phyloP scores from a whole-genome alignment of 306 rosid genomes.

The Sicyos edulis region DNA sequence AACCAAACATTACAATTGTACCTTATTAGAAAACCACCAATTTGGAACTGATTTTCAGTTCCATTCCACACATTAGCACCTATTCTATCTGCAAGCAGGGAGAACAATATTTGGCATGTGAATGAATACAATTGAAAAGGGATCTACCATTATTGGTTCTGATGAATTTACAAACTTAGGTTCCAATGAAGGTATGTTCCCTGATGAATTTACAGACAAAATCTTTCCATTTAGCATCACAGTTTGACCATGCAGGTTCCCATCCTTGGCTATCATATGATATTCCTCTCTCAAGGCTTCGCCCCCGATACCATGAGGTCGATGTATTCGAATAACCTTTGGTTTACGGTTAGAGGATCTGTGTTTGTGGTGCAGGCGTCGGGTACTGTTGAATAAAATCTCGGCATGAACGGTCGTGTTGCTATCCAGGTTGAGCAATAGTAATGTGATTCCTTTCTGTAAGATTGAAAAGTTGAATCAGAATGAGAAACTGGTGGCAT shows the following conservation, averaged over 20 bases:
- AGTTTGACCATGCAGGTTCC: constrained; percentile 70
- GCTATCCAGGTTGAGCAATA: constrained; percentile 61
- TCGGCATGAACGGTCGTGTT: constrained; percentile 36
- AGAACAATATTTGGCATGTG: constrained; percentile 56
- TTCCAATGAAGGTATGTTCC: constrained; percentile 63
- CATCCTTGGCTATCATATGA: constrained; percentile 59
- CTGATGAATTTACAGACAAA: constrained; percentile 49
- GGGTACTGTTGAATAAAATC: constrained; percentile 28
- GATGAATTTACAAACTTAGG: constrained; percentile 52
- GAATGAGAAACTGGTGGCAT: not conserved
- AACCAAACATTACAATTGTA: not conserved
- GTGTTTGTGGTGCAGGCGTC: constrained; percentile 30
- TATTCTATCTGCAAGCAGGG: constrained; percentile 45
- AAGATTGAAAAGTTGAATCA: constrained; percentile 15
- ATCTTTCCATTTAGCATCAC: constrained; percentile 74
- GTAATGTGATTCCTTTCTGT: constrained; percentile 77
- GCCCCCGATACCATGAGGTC: constrained; percentile 17
- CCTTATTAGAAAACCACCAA: constrained; percentile 17
- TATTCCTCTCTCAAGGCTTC: constrained; percentile 59
- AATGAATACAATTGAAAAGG: constrained; percentile 76
- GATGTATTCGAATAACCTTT: constrained; percentile 22
- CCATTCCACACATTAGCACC: not conserved
- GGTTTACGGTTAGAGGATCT: constrained; percentile 13
- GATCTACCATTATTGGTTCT: constrained; percentile 53
- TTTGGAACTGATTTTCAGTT: constrained; percentile 18